Percentiles rank a stretch among this genome's conserved stretches.
Conservation (phyloP, 495 filamentous ascomycete genomes). For the Lasiosphaeria ovina region DNA sequence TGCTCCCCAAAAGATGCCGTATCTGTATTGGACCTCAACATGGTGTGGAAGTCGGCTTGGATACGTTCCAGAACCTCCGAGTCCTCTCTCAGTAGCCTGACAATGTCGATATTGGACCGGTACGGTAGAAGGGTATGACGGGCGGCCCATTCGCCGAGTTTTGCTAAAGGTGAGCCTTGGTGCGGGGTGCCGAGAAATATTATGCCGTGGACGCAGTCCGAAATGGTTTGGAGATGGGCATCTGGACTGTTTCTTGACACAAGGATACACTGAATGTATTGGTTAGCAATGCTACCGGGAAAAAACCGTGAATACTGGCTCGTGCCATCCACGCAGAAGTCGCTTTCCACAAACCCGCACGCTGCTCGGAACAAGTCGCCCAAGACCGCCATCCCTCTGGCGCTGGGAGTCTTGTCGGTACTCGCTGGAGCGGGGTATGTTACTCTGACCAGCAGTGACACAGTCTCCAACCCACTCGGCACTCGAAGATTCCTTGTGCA, state of each 20-base stretch:
- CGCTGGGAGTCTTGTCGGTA: neutral
- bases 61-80: neutral
- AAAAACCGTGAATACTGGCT: neutral
- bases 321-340: neutral
- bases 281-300: neutral
- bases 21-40: neutral
- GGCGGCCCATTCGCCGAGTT: neutral
- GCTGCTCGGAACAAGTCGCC: neutral
- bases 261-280: neutral
- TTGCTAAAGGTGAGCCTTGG: neutral
- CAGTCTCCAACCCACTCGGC: neutral
- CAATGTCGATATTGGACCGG: neutral
- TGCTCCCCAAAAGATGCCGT: neutral
- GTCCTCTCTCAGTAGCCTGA: neutral
- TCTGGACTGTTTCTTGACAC: neutral
- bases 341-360: neutral
- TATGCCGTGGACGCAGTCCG: neutral
- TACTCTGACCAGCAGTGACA: neutral
- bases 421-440: neutral
- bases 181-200: neutral
- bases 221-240: neutral
- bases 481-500: neutral
- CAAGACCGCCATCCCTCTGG: neutral
- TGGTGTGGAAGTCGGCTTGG: neutral
- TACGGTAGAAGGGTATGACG: neutral